Percentiles rank a stretch among this genome's conserved stretches.
These are phyloP conservation scores for Yamadazyma atmosphaerica DNA, from an alignment of 1,139 yeast species.

Conservation along the genomic window DNA sequence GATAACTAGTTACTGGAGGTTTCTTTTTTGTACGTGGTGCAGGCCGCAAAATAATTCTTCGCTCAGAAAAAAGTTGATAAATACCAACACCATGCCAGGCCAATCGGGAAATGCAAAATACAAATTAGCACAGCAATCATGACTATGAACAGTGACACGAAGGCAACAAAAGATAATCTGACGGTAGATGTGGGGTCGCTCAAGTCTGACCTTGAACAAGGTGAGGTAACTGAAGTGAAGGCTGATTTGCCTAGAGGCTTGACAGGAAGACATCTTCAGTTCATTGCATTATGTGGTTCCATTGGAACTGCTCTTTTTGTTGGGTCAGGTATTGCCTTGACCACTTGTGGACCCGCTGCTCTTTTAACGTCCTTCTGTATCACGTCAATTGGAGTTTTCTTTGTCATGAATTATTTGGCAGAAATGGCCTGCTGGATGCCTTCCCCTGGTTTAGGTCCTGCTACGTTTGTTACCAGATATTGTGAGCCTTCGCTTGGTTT, in stretches of 20 bases:
- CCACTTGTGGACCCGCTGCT: conserved; percentile 46
- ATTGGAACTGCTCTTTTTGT: conserved; percentile 44
- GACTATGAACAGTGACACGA: neutral
- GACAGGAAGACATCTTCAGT: conserved; percentile 39
- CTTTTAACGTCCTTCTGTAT: conserved; percentile 39
- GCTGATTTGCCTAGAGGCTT: conserved; percentile 36
- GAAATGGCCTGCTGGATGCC: conserved; percentile 83
- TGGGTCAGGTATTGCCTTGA: conserved; percentile 48
- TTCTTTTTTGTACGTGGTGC: neutral
- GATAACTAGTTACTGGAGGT: neutral
- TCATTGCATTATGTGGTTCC: conserved; percentile 43
- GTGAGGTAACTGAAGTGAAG: conserved; percentile 4
- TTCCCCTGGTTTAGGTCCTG: conserved; percentile 54
- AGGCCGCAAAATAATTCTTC: neutral
- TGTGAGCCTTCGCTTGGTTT: conserved; percentile 69
- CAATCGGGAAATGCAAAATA: neutral
- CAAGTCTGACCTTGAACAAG: conserved; percentile 4
- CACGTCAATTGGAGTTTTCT: conserved; percentile 53
- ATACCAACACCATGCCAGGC: neutral
- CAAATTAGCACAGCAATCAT: neutral
- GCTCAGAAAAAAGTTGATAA: too few relatives aligned
- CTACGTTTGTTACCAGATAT: conserved; percentile 47
- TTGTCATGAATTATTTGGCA: conserved; percentile 67
- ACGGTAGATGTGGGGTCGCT: neutral
- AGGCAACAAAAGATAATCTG: neutral